Evolutionary conservation across 2,329 filamentous ascomycete genomes (phyloP).

Genomic region (Colletotrichum lupini): DNA sequence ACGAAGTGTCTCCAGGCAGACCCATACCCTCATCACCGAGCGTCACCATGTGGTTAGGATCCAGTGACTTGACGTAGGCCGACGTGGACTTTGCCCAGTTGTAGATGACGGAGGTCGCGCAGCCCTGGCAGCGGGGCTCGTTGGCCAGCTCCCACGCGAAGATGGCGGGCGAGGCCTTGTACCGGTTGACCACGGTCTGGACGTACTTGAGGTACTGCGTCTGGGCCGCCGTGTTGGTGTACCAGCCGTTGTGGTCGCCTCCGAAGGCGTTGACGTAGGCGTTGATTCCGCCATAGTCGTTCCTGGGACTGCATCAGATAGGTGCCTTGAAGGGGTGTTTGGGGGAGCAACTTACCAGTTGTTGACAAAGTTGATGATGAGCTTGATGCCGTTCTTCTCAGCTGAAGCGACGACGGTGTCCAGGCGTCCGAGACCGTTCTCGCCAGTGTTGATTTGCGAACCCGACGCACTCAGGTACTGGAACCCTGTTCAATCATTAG

Average conservation of each 20-base stretch:
- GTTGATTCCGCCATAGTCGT: constrained; percentile 73
- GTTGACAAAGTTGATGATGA: constrained; percentile 75
- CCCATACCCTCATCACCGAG: constrained; percentile 68
- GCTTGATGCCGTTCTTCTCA: constrained; percentile 68
- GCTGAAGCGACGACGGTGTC: constrained; percentile 72
- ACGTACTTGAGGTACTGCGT: constrained; percentile 66
- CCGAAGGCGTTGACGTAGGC: constrained; percentile 70
- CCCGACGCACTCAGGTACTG: constrained; percentile 60
- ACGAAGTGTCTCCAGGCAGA: constrained; percentile 59
- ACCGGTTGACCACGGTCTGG: constrained; percentile 59
- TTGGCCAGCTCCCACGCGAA: constrained; percentile 68
- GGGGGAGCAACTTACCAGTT: constrained; percentile 60
- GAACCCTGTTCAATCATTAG: constrained; percentile 45
- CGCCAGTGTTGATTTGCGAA: constrained; percentile 70
- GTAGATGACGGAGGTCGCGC: constrained; percentile 65
- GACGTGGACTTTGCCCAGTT: constrained; percentile 70
- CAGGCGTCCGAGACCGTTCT: constrained; percentile 68
- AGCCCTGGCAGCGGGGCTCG: constrained; percentile 70
- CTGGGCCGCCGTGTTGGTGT: constrained; percentile 64
- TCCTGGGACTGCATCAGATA: constrained; percentile 28
- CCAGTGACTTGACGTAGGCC: constrained; percentile 72
- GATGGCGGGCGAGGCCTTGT: constrained; percentile 57
- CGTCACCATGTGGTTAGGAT: constrained; percentile 71
- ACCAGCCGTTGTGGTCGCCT: constrained; percentile 65
- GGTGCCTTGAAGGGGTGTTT: neutral